Conservation (phyloP, 129 eudicot genomes). For the sunflower (Helianthus annuus) region HanXRQr2.0-SUNRISE NC_035441.2:169795087-169795586, state of each 20-base stretch:
- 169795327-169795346: constrained; percentile 38
- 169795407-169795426: constrained; percentile 71
- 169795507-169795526: background rate
- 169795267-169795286: constrained; percentile 20
- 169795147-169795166: constrained; percentile 57
- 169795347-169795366: constrained; percentile 2
- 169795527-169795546: constrained; percentile 45
- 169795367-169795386: constrained; percentile 41
- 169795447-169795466: constrained; percentile 33
- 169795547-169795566: constrained; percentile 53
- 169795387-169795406: constrained; percentile 54
- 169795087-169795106: constrained; percentile 14
- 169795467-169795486: background rate
- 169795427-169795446: constrained; percentile 43
- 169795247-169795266: constrained; percentile 21
- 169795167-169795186: constrained; percentile 65
- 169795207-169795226: constrained; percentile 58
- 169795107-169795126: constrained; percentile 58
- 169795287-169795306: constrained; percentile 11
- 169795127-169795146: constrained; percentile 54
- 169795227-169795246: constrained; percentile 59
- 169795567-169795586: constrained; percentile 75
- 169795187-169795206: constrained; percentile 51
- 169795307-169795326: constrained; percentile 4
- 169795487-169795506: background rate